These are phyloP conservation scores for Arctium minus DNA, from an alignment of 129 eudicot species.

Conservation along the genomic window DNA sequence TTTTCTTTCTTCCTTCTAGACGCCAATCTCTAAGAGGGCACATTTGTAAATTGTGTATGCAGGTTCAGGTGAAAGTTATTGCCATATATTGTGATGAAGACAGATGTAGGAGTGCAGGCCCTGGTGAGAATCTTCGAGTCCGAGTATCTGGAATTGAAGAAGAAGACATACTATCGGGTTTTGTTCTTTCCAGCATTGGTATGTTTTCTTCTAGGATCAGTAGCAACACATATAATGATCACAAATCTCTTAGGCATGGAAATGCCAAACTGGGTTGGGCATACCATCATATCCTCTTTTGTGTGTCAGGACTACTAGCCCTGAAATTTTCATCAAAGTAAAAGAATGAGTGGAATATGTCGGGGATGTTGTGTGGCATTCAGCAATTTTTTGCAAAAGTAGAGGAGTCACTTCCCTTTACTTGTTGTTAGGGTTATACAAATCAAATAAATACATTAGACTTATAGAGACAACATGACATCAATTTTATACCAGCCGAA, in stretches of 20 bases:
- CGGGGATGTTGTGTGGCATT: no score
- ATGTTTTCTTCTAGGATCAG: slow-evolving; percentile 13
- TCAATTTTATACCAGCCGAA: neutral
- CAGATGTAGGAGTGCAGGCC: slow-evolving; percentile 66
- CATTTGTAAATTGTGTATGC: slow-evolving; percentile 1
- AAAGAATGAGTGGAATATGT: neutral
- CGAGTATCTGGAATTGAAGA: slow-evolving; percentile 80
- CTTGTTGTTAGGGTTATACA: no score
- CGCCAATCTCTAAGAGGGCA: neutral
- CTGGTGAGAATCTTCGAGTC: slow-evolving; percentile 84
- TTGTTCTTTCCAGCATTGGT: slow-evolving; percentile 68
- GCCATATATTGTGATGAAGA: slow-evolving; percentile 66
- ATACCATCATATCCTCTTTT: no score
- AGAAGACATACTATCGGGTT: slow-evolving; percentile 73
- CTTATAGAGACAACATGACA: no score
- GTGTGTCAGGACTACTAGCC: no score
- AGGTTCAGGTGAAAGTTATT: slow-evolving; percentile 78
- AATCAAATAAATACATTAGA: no score
- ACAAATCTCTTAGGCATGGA: no score
- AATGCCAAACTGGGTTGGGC: no score
- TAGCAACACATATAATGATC: neutral
- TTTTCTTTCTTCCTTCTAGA: neutral
- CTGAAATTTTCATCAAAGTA: no score
- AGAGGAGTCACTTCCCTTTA: no score
- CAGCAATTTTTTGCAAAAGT: no score